These are phyloP conservation scores for Arthrocladium fulminans DNA, from an alignment of 2,329 filamentous ascomycete species.

Conservation along the genomic window DNA sequence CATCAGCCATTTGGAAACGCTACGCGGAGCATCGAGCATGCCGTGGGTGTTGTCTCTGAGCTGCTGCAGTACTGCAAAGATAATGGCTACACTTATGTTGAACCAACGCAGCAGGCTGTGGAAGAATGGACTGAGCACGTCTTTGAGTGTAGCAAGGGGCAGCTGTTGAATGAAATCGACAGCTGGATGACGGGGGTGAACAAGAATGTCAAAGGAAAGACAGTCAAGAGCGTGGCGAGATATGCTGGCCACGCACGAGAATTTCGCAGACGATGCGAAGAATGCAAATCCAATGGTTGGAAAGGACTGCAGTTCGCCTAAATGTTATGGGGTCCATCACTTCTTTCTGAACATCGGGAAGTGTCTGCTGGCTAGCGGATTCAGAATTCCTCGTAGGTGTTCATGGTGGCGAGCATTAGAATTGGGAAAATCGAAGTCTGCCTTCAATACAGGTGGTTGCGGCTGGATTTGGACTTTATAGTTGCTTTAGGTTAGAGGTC, in stretches of 20 bases:
- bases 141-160: conserved; percentile 36
- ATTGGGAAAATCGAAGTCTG: too few relatives aligned
- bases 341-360: too few relatives aligned
- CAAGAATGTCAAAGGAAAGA: conserved; percentile 41
- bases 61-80: conserved; percentile 24
- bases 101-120: conserved; percentile 30
- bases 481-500: too few relatives aligned
- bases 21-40: conserved; percentile 27
- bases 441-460: too few relatives aligned
- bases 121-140: conserved; percentile 43
- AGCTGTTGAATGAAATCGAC: conserved; percentile 42
- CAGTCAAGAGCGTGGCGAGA: conserved; percentile 38
- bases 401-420: too few relatives aligned
- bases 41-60: conserved; percentile 32
- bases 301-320: background rate
- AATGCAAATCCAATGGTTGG: background rate
- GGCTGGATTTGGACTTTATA: too few relatives aligned
- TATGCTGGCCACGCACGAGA: conserved; percentile 40
- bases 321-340: too few relatives aligned
- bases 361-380: too few relatives aligned
- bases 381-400: too few relatives aligned
- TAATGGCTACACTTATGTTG: conserved; percentile 29
- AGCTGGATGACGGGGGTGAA: conserved; percentile 51
- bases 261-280: conserved; percentile 27
- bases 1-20: conserved; percentile 38